Conservation (phyloP, 768 basidiomycete genomes). For the Podaxis sp. region DNA sequence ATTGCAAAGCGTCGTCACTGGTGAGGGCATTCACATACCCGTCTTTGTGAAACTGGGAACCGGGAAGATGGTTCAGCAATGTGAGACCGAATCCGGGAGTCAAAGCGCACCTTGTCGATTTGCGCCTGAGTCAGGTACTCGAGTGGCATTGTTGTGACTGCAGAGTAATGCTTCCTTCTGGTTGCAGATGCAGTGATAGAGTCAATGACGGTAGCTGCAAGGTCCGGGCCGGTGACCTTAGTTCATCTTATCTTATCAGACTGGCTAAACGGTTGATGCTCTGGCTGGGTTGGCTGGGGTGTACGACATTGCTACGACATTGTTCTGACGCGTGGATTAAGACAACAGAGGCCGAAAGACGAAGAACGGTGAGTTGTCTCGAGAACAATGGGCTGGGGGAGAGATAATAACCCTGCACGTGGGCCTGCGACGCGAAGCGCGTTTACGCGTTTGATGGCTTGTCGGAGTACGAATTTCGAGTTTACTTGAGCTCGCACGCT, state of each 20-base stretch:
- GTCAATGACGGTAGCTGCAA: neutral
- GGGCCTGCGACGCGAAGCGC: slow-evolving; percentile 10
- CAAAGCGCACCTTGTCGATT: slow-evolving; percentile 49
- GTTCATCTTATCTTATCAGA: slow-evolving; percentile 13
- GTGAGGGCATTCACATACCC: slow-evolving; percentile 25
- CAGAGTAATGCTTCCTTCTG: too few species aligned
- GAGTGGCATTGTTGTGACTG: slow-evolving; percentile 3
- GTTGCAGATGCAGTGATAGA: neutral
- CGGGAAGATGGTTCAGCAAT: neutral
- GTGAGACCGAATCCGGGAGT: neutral
- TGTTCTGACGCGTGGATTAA: neutral
- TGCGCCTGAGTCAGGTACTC: slow-evolving; percentile 58
- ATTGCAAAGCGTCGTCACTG: neutral
- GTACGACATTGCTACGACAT: neutral
- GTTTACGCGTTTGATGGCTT: slow-evolving; percentile 17
- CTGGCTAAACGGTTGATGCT: neutral
- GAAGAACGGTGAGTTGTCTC: neutral
- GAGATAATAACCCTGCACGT: slow-evolving; percentile 8
- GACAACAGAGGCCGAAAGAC: neutral
- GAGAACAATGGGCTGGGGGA: neutral
- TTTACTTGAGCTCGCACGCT: slow-evolving; percentile 13
- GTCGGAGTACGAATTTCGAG: slow-evolving; percentile 11
- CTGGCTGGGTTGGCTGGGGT: neutral
- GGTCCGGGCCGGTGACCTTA: neutral
- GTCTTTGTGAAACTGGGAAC: slow-evolving; percentile 28